A percentile compares a stretch with the other conserved stretches of the same genome.
Evolutionary conservation across 495 filamentous ascomycete species (phyloP).

Genomic region (Amphirosellinia nigrospora): DNA sequence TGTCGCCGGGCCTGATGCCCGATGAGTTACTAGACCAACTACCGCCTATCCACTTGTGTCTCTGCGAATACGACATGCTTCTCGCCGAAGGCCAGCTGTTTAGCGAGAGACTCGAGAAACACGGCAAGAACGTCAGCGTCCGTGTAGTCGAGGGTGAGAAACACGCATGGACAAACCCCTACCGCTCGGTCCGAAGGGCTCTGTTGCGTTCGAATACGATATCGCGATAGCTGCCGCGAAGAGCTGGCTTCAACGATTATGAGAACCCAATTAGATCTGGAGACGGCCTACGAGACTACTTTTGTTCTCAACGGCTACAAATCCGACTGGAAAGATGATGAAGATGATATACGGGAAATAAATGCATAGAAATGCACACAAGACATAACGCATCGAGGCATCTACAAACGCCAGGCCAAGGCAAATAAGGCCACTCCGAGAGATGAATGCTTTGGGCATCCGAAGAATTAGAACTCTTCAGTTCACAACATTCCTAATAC

Average conservation of each 20-base stretch:
- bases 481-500: neutral
- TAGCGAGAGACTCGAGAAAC: conserved; percentile 55
- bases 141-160: conserved; percentile 66
- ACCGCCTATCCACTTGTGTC: conserved; percentile 59
- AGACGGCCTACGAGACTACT: neutral
- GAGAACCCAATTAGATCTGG: neutral
- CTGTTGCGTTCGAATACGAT: conserved; percentile 32
- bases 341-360: too few relatives aligned
- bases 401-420: neutral
- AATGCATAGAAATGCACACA: neutral
- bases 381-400: neutral
- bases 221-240: conserved; percentile 26
- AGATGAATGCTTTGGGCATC: neutral
- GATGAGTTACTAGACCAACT: conserved; percentile 39
- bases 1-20: conserved; percentile 31
- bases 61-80: conserved; percentile 82
- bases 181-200: conserved; percentile 38
- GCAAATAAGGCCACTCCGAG: neutral
- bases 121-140: conserved; percentile 65
- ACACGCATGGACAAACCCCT: conserved; percentile 81
- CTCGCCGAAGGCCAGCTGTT: conserved; percentile 65
- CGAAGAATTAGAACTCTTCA: neutral
- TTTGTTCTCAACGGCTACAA: neutral
- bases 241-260: conserved; percentile 23
- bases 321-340: neutral